Evolutionary conservation across 2,329 filamentous ascomycete genomes (phyloP), one percentile per base, ranked within the genome.

Genomic region (Fusarium gaditjirri): DNA sequence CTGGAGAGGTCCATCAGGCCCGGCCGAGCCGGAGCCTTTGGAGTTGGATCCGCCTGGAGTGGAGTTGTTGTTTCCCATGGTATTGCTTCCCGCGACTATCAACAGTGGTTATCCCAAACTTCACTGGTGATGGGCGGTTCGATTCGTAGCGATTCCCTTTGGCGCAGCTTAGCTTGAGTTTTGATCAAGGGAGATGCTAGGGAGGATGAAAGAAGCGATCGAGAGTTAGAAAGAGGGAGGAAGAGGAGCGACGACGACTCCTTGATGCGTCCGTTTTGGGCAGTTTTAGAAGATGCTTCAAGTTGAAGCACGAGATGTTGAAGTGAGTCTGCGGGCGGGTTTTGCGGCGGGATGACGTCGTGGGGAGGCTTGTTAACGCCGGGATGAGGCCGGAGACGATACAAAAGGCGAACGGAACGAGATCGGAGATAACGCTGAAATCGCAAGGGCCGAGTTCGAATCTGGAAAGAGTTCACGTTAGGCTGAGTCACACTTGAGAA

Each of bases 61-160:
- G 76, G 93, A 94, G 77, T 86, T 87, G 83, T 93, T 90, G 82
- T 94, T 94, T 80, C 93, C 93, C 93, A 95, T 95, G 63, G 46
- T 75, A 61, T 60, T 61, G 58, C 49, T 61, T 66, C 69, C 61
- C 60, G 53, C 68, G 66, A 71, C 66, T 71, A 68, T 73, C 44
- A 68, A 61, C 54, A 73, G 71, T 62, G 65, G 65, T 64, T 78
- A 76, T 78, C 73, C 78, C 77, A 74, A 78, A 69, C 58, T 76
- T 75, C 75, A 75, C 73, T 77, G 75, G 66, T 73, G 75, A 70
- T 72, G 76, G 66, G 71, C 61, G 66, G 60, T 66, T 69, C 31
- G 41, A 68, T 73, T 77, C 68, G 65, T 47, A 69, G 66, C 65
- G 73, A 56, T 67, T 68, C 46, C 65, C 70, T 58, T 67, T 57